Conservation (phyloP, 768 basidiomycete genomes). For the Agaricus subrufescens region DNA sequence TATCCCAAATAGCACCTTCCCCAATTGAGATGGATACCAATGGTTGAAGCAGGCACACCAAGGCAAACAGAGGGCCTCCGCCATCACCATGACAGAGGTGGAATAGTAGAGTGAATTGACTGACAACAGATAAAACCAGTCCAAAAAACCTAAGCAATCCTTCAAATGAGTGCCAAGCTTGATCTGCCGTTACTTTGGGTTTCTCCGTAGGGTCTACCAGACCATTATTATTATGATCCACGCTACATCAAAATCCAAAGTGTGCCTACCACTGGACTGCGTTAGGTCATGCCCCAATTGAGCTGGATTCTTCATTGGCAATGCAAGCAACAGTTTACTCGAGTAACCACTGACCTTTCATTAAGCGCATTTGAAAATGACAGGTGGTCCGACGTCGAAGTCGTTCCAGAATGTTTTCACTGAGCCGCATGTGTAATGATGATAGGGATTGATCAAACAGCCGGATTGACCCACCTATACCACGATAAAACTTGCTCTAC, state of each 20-base stretch:
- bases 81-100: neutral
- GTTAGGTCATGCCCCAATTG: neutral
- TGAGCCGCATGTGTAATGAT: neutral
- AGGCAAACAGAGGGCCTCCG: slow-evolving; percentile 4
- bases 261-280: slow-evolving; percentile 2
- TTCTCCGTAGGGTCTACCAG: neutral
- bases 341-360: slow-evolving; percentile 2
- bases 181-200: neutral
- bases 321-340: neutral
- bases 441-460: neutral
- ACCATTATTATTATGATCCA: neutral
- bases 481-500: neutral
- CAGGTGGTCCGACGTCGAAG: neutral
- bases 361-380: slow-evolving; percentile 6
- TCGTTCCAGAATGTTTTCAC: neutral
- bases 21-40: neutral
- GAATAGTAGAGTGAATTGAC: slow-evolving; percentile 5
- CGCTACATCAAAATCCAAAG: neutral
- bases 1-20: slow-evolving; percentile 1
- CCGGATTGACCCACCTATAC: neutral
- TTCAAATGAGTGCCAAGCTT: neutral
- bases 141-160: neutral
- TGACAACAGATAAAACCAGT: neutral
- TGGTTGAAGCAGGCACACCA: slow-evolving; percentile 1
- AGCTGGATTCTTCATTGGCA: neutral